Evolutionary conservation across 2,329 filamentous ascomycete species (phyloP), one percentile per base, ranked within the genome.

Genomic region (Coniochaeta hoffmannii): DNA sequence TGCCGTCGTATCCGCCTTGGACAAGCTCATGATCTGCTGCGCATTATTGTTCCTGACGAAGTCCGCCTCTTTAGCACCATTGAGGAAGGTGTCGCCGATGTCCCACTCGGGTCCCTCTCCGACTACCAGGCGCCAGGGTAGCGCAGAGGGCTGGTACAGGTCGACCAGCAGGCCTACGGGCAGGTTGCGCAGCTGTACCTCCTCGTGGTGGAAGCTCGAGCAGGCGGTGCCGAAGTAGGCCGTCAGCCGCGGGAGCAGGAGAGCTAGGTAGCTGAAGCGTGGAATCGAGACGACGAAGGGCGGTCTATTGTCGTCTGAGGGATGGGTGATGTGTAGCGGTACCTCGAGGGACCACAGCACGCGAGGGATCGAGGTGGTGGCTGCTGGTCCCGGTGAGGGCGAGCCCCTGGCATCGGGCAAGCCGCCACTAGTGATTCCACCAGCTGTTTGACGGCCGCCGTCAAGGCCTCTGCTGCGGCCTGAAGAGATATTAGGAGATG

Each of bases 11-110:
- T 96, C 86, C 49, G 89, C 85, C 68, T 91, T 92, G 58, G 87
- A 90, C 65, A 97, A 76, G 54, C 85, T 87, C 90, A 96, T 96
- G 65, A 96, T 92, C 58, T 88, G 87, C 68, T 93, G 91, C 15
- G 90, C 90, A 54, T 88, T 94, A 46, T 91, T 90, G 62, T 94
- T 93, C 53, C 92, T 83, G 53, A 96, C 76, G 62, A 91, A 96
- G 70, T 96, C 91, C 30, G 92, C 91, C 73, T 86, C 83, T 67
- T 86, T 86, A 59, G 80, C 81, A 56, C 78, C 78, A 67, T 86
- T 86, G 55, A 85, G 74, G 61, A 86, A 86, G 0, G 82, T 84
- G 65, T 85, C 81, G 41, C 71, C 75, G 51, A 83, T 82, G 61
- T 84, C 81, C 81, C 81, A 84, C 51, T 76, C 76, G 31, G 76